These are phyloP conservation scores for Oxytropis ochrocephala DNA, from an alignment of 306 rosid genomes.

Conservation along the genomic window DNA sequence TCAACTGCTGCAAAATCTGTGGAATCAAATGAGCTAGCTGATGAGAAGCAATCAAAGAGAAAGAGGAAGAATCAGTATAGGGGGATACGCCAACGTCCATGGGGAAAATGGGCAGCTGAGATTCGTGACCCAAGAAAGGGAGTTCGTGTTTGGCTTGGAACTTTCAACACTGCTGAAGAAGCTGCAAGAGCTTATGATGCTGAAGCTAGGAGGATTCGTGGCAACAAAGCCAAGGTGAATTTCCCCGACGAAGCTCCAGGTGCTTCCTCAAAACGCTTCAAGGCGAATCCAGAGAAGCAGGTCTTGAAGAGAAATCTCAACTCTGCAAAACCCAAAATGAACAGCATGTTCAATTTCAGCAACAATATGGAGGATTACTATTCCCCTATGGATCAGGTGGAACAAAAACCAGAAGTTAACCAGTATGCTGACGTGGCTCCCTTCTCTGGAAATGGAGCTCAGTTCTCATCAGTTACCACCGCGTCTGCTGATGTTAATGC, in stretches of 20 bases:
- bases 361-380: slow-evolving; percentile 35
- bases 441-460: slow-evolving; percentile 34
- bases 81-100: slow-evolving; percentile 96
- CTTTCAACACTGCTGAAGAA: slow-evolving; percentile 96
- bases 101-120: slow-evolving; percentile 99
- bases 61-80: slow-evolving; percentile 85
- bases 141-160: slow-evolving; percentile 98
- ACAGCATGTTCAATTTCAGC: slow-evolving; percentile 33
- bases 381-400: slow-evolving; percentile 44
- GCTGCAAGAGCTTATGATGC: slow-evolving; percentile 98
- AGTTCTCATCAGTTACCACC: slow-evolving; percentile 12
- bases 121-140: slow-evolving; percentile 97
- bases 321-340: slow-evolving; percentile 37
- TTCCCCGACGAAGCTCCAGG: slow-evolving; percentile 66
- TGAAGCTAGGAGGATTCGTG: slow-evolving; percentile 91
- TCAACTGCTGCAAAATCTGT: slow-evolving; percentile 37
- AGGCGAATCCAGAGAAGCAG: slow-evolving; percentile 34
- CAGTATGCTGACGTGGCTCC: slow-evolving; percentile 40
- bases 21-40: slow-evolving; percentile 51
- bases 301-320: slow-evolving; percentile 30
- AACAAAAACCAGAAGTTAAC: slow-evolving; percentile 56
- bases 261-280: slow-evolving; percentile 36
- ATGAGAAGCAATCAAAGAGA: slow-evolving; percentile 63
- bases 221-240: slow-evolving; percentile 90
- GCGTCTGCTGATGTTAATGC: slow-evolving; percentile 30